Evolutionary conservation across 352 stramenopile species (phyloP).

Genomic region (Pythium vanterpoolii): DNA sequence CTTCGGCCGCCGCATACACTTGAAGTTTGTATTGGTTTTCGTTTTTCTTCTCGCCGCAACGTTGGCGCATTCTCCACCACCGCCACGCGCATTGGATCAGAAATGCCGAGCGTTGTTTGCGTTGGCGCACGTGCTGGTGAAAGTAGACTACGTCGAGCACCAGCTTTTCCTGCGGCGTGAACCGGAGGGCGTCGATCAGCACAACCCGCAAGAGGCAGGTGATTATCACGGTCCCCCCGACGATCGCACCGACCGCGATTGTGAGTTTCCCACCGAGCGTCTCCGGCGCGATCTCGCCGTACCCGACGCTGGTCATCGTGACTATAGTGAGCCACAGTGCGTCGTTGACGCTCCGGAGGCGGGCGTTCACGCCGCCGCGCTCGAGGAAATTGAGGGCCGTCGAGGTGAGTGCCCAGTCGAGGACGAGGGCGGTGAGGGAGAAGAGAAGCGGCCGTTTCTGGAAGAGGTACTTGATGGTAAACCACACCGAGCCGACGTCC

Average conservation of each 20-base stretch:
- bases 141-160: constrained; percentile 62
- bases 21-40: constrained; percentile 30
- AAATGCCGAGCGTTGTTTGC: constrained; percentile 38
- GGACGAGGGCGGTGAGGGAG: constrained; percentile 30
- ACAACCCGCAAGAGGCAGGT: constrained; percentile 52
- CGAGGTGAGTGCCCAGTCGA: constrained; percentile 59
- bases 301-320: constrained; percentile 60
- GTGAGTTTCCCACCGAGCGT: constrained; percentile 55
- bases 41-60: too few species aligned
- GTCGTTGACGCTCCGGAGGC: constrained; percentile 40
- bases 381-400: constrained; percentile 59
- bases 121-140: constrained; percentile 42
- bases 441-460: constrained; percentile 44
- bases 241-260: constrained; percentile 53
- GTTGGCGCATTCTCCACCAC: constrained; percentile 19
- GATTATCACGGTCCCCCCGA: constrained; percentile 54
- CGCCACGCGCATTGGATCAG: constrained; percentile 47
- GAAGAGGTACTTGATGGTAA: constrained; percentile 58
- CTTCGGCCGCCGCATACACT: constrained; percentile 45
- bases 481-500: constrained; percentile 58
- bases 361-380: constrained; percentile 37
- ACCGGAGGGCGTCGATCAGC: constrained; percentile 51
- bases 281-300: constrained; percentile 46
- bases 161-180: constrained; percentile 52
- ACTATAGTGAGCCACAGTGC: constrained; percentile 66